A percentile compares a stretch with the other conserved stretches of the same genome.
These are phyloP conservation scores for Pseudogymnoascus sp. DNA, from an alignment of 2,329 filamentous ascomycete genomes.

Conservation along the genomic window DNA sequence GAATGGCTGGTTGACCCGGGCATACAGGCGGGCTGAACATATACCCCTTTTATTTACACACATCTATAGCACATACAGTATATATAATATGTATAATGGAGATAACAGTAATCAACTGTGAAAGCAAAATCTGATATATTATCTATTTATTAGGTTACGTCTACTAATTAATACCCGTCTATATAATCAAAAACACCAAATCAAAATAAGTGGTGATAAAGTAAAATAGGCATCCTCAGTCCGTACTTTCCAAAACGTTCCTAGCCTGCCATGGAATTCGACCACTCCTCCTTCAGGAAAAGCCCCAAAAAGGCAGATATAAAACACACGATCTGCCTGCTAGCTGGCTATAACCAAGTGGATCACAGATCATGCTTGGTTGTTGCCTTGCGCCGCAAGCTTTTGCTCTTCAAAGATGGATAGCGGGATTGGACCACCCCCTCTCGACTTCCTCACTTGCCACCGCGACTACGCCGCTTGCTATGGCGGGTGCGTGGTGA, in stretches of 20 bases:
- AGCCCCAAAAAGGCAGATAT: neutral
- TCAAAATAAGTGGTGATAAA: neutral
- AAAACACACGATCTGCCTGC: neutral
- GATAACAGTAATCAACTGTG: neutral
- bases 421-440: neutral
- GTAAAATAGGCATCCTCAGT: neutral
- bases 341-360: neutral
- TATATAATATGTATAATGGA: neutral
- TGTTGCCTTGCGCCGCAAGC: neutral
- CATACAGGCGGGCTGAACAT: neutral
- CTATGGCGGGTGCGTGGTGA: neutral
- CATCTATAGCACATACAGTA: neutral
- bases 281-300: neutral
- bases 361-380: neutral
- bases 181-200: neutral
- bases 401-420: neutral
- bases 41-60: neutral
- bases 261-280: neutral
- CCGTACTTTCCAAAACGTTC: neutral
- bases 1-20: neutral
- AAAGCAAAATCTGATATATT: neutral
- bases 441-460: neutral
- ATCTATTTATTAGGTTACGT: neutral
- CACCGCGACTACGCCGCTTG: neutral
- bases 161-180: neutral